Conservation (phyloP, 306 rosid species). For the Pyrus communis region DNA sequence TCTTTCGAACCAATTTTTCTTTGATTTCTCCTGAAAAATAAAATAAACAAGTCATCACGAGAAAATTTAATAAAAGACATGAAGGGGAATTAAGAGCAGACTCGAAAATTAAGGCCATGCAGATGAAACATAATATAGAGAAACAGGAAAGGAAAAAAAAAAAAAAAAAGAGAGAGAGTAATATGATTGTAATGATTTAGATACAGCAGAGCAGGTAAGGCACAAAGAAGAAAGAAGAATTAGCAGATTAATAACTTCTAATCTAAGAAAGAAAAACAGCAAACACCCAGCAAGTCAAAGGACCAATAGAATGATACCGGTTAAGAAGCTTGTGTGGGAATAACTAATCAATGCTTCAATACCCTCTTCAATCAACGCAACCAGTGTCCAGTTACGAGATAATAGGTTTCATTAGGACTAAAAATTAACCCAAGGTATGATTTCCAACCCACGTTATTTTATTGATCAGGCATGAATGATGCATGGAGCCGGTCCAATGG, state of each 20-base stretch:
- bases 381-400: background rate
- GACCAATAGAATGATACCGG: background rate
- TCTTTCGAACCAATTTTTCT: slow-evolving; percentile 76
- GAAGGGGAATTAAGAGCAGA: background rate
- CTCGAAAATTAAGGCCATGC: background rate
- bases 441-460: background rate
- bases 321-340: background rate
- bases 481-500: background rate
- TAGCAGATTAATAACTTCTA: background rate
- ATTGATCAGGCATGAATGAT: background rate
- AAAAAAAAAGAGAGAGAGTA: background rate
- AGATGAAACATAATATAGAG: background rate
- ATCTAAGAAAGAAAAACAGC: background rate
- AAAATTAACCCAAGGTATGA: background rate
- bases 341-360: background rate
- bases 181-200: background rate
- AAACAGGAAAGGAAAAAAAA: fast-evolving
- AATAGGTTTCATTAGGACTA: background rate
- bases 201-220: background rate
- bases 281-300: background rate
- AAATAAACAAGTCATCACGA: background rate
- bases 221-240: background rate
- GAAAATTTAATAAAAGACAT: background rate
- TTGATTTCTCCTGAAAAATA: slow-evolving; percentile 55
- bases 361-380: background rate